A percentile compares a stretch with the other conserved stretches of the same genome.
phyloP scores from a whole-genome alignment of 2,329 filamentous ascomycete genomes.

The Dactylellina haptotyla region DNA sequence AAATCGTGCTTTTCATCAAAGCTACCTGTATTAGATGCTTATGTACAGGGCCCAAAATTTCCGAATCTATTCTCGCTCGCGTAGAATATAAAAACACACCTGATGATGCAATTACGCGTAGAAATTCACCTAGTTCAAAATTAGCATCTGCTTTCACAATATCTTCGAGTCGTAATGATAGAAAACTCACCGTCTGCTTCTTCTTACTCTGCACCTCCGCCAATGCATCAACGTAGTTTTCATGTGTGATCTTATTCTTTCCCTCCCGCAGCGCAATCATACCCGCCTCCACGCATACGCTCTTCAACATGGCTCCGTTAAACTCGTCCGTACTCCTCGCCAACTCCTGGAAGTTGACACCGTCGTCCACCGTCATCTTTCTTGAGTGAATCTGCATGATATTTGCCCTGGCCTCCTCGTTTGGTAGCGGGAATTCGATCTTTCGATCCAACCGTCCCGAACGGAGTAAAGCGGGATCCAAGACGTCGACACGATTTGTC shows the following conservation, averaged over 20 bases:
- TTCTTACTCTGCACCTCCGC: constrained; percentile 95
- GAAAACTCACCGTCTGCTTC: constrained; percentile 74
- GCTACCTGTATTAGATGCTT: constrained; percentile 39
- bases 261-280: constrained; percentile 97
- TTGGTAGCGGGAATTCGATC: constrained; percentile 97
- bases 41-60: constrained; percentile 44
- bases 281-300: constrained; percentile 96
- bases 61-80: constrained; percentile 2
- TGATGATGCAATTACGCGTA: constrained; percentile 55
- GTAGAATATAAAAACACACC: constrained; percentile 5
- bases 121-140: constrained; percentile 57
- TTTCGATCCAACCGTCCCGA: constrained; percentile 94
- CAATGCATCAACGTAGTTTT: constrained; percentile 99
- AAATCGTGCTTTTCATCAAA: constrained; percentile 12
- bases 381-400: constrained; percentile 97
- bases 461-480: constrained; percentile 89
- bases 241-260: constrained; percentile 95
- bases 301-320: constrained; percentile 96
- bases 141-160: constrained; percentile 58
- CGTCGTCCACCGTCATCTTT: constrained; percentile 96
- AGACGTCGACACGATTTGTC: constrained; percentile 92
- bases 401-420: constrained; percentile 95
- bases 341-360: constrained; percentile 94
- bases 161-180: not conserved
- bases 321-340: constrained; percentile 98